Base-by-base conservation (phyloP, 2,329 filamentous ascomycete species). In the Lasiodiplodia theobromae region DNA sequence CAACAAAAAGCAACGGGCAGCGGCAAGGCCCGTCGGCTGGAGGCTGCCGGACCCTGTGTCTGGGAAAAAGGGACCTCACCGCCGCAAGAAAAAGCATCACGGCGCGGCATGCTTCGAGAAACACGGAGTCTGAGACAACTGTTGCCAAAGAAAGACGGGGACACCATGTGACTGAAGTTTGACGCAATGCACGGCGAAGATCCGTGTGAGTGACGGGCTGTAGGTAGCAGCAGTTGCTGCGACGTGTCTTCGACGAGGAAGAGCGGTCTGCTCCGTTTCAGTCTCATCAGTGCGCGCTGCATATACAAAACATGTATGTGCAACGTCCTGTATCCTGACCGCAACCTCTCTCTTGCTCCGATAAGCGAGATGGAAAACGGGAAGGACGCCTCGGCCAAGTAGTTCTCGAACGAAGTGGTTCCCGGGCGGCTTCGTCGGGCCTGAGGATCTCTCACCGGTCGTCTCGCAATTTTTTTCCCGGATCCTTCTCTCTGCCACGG, bases 171-270 rank as follows among this genome's bases (percentile, higher is more conserved):
- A 64, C 60, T 21, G 31, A 25, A 52, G 2, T 18, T 64, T 64
- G 60, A 64, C 60, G 60, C 60, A 64, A 52, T 64, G 60, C 60
- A 52, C 44, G 44, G 16, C 23, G 60, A 64, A 52, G 60, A 64
- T 64, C 60, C 23, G 58, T 38, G 8, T 44, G n/a, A 11, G 16
- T 21, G 40, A n/a, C 18, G 16, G 16, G 40, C 40, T 44, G 40
- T 18, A n/a, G 40, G 40, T 18, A n/a, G 40, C 40, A 47, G 40
- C 40, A 6, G 40, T 47, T 47, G 40, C 16, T 47, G 44, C 44
- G n/a, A 47, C 44, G 44, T 47, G 44, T 47, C 44, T 47, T 47
- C 44, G 44, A 47, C 44, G 40, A 62, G 23, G 38, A 62, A 28
- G 38, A 49, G 58, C 58, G 58, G 58, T 62, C 58, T 62, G 58